Evolutionary conservation across 345 rosid genomes (phyloP).

Genomic region (Hibiscus mutabilis): DNA sequence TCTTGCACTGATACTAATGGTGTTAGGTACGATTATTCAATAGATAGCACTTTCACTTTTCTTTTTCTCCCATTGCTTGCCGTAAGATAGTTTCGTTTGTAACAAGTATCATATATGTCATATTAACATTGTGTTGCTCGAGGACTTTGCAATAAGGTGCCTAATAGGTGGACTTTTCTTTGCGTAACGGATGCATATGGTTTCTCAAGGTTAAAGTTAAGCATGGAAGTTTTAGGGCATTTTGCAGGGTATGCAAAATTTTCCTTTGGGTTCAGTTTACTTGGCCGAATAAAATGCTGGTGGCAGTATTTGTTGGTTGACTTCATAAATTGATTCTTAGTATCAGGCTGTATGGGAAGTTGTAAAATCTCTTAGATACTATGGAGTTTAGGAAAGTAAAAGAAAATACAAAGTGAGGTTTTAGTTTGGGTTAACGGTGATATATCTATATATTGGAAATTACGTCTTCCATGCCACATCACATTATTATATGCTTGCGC

Average conservation of each 20-base stretch:
- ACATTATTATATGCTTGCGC: neutral
- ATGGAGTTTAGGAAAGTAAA: neutral
- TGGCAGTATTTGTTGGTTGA: neutral
- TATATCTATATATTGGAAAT: neutral
- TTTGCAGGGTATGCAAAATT: neutral
- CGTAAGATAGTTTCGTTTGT: neutral
- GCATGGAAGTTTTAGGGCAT: neutral
- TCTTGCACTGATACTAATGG: conserved; percentile 85
- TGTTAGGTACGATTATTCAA: conserved; percentile 50
- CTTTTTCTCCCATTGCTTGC: neutral
- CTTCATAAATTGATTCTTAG: neutral
- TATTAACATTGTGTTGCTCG: neutral
- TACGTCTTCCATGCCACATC: neutral
- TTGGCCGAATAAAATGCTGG: neutral
- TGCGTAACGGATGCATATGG: neutral
- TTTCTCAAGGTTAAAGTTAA: conserved; percentile 2
- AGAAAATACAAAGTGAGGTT: neutral
- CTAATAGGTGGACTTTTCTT: neutral
- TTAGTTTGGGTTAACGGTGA: neutral
- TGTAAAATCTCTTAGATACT: neutral
- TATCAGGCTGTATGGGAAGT: neutral
- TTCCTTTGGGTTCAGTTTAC: neutral
- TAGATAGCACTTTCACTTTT: neutral
- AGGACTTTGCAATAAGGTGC: neutral
- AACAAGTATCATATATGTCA: neutral